Evolutionary conservation across 1,284 basidiomycete genomes (phyloP).

Genomic region (Ganoderma resinaceum): DNA sequence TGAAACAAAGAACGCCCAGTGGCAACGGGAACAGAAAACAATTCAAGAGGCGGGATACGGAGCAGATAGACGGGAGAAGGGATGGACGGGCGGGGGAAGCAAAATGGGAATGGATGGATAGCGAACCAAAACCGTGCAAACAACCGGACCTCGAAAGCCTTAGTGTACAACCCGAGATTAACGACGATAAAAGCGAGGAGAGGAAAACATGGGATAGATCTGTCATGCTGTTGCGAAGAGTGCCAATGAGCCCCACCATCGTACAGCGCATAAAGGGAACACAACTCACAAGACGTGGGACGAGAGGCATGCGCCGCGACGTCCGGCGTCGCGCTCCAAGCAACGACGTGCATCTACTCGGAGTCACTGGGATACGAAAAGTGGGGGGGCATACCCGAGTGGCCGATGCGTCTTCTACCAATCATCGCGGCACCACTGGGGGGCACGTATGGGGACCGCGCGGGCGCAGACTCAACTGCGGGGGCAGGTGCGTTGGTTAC

Average conservation of each 20-base stretch:
- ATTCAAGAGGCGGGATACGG: not conserved
- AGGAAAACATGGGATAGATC: not conserved
- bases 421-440: conserved; percentile 20
- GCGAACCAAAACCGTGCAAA: not conserved
- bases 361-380: conserved; percentile 3
- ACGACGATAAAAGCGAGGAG: conserved; percentile 6
- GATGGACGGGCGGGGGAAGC: not conserved
- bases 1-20: conserved; percentile 15
- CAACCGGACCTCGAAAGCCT: conserved; percentile 12
- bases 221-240: not conserved
- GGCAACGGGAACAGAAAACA: conserved; percentile 18
- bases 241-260: not conserved
- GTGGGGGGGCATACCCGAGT: not conserved
- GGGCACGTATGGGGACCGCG: conserved; percentile 19
- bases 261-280: not conserved
- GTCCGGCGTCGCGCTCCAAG: conserved; percentile 11
- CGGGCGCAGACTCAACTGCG: not conserved
- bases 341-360: not conserved
- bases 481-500: not conserved
- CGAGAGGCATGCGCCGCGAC: conserved; percentile 7
- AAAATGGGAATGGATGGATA: not conserved
- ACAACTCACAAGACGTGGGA: conserved; percentile 9
- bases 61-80: conserved; percentile 5
- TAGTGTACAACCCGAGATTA: conserved; percentile 6
- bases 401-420: conserved; percentile 18